Evolutionary conservation across 208 protist genomes (phyloP), one percentile per base, ranked within the genome.

Genomic region (Trichomonas tenax): DNA sequence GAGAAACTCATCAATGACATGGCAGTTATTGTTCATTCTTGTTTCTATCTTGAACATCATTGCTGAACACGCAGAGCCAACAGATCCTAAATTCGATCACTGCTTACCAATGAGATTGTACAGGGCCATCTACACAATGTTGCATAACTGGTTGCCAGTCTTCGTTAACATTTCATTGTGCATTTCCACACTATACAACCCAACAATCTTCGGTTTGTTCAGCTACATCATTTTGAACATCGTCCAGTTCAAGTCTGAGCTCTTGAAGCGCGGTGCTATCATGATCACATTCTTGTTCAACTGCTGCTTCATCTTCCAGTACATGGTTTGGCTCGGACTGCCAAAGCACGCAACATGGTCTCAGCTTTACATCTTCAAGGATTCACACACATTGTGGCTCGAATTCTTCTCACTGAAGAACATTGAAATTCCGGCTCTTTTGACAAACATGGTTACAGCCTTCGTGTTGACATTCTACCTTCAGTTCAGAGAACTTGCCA

Each of bases 181-280:
- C 51, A 93, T 51, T 38, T 93, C 86, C 34, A 41, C n/a, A 41
- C 15, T 93, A 38, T 51, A 34, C 38, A 93, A 93, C 46, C 86
- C 86, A n/a, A 48, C 86, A 58, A 93, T 93, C 17, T 93, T 93
- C n/a, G 86, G 86, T 51, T 93, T 34, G 23, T 51, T 93, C 41
- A 58, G 44, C 9, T 93, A 58, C 45, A 38, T 93, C 45, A 40
- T 93, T 41, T 40, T 93, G 44, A 34, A 48, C 14, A 23, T 93
- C 46, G 86, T 93, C 45, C 15, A 41, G 10, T 93, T 93, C 45
- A 93, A 51, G 31, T 41, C 86, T 38, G 9, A 23, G n/a, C 0
- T 51, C 9, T 15, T 93, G 0, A 48, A n/a, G 17, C 11, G 44
- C 8, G 26, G 40, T 93, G 86, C 86, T 10, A 8, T 23, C 8